Base-by-base conservation (phyloP, 2,329 filamentous ascomycete species). In the Monosporascus sp. region DNA sequence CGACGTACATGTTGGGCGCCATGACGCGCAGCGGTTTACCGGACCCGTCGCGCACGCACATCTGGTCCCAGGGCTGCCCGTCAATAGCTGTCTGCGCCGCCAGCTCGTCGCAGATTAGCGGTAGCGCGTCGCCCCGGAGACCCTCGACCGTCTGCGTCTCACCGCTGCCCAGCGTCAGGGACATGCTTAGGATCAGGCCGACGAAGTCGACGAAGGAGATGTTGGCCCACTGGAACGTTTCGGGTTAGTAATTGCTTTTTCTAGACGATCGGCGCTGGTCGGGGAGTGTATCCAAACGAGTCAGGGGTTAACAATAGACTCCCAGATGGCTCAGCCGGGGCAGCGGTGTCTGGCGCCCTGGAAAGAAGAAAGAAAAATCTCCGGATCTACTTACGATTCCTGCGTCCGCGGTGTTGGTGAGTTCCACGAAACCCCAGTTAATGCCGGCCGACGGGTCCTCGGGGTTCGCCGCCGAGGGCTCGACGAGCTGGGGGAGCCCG, bases 121-220 rank as follows among this genome's bases (percentile, higher is more conserved):
- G 20, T 3, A 77, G 67, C 7, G 69, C 65, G 17, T 65, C 65
- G 4, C 63, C 40, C 2, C 57, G 53, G 1, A 78, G 70, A 1
- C 75, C 75, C 0, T 65, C 61, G 9, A 73, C 69, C 3, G 63
- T 62, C 18, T 72, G 70, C 0, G 55, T 57, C 22, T 46, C 37
- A 28, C 70, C 70, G 18, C 66, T 67, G 8, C 55, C 62, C n/a
- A 65, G 65, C 0, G 65, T 67, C 3, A 80, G 63, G 0, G 60
- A 59, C 70, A 81, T 76, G 38, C 77, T 75, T 1, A 81, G 67
- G 0, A 74, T 65, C 17, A 81, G 67, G 3, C 76, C 67, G n/a
- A 78, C 70, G 55, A 76, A 78, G 62, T 79, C 76, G 17, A 79
- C 76, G 44, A 74, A 77, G 48, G 72, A 75, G 43, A 79, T 69